Base-by-base conservation (phyloP, 495 filamentous ascomycete genomes). In the Alectoria sarmentosa region DNA sequence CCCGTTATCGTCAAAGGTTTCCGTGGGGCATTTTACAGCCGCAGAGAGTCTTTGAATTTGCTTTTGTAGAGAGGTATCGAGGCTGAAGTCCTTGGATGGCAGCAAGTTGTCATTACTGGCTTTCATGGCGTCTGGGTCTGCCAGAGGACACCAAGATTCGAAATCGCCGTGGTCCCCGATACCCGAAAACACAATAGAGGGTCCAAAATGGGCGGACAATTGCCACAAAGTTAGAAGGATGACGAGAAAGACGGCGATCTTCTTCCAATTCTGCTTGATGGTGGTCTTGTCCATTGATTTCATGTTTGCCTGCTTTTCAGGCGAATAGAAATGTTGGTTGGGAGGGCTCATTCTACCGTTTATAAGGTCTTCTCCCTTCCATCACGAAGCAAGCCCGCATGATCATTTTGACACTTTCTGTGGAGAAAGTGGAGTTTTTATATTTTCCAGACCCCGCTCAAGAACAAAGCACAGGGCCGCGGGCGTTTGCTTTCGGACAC, bases 1-100 rank as follows among this genome's bases (percentile, higher is more conserved):
- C 4, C 65, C 60, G 32, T 63, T 66, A 30, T 69, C 67, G 61
- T 69, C 60, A 44, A 58, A 65, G 5, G 52, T 55, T 48, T 69
- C 67, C 9, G 67, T 69, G n/a, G 60, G 61, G 7, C 52, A 60
- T 17, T 44, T 60, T 11, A 67, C 67, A 15, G 59, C 67, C 56
- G 56, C 60, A 23, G 64, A 64, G 59, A 69, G 55, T 21, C 65
- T 52, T 17, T 67, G 58, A 7, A 67, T 60, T 58, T 69, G 65
- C 36, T 39, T 36, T 34, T 56, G 14, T 15, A 34, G 39, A 32
- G 58, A 61, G 13, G 23, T 28, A 30, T 61, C 58, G 8, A 44
- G 17, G 10, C 3, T 46, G 5, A 48, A 1, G 4, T 61, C 41
- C 9, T 32, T 32, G 9, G 39, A 61, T n/a, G 39, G 41, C 11